Evolutionary conservation across 345 rosid species (phyloP).

Genomic region (Pistacia atlantica): DNA sequence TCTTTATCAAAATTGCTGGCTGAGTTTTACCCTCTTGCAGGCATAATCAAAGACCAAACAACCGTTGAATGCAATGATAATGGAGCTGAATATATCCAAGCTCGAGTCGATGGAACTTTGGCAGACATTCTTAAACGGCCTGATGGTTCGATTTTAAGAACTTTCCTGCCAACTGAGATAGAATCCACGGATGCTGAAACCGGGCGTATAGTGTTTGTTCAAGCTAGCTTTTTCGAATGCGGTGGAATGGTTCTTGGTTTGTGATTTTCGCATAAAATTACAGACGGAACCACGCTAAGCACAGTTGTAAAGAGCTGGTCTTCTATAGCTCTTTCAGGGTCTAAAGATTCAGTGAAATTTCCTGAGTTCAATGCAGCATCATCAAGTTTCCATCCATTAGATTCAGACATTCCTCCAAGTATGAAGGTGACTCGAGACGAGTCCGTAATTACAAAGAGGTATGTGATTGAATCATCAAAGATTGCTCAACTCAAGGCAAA

Average conservation of each 20-base stretch:
- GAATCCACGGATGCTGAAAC: conserved; percentile 7
- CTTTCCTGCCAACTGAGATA: conserved; percentile 21
- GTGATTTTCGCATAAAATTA: conserved; percentile 24
- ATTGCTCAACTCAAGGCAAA: conserved; percentile 18
- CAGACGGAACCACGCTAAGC: conserved; percentile 20
- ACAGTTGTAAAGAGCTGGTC: conserved; percentile 28
- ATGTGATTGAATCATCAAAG: conserved; percentile 20
- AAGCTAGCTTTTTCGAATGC: conserved; percentile 31
- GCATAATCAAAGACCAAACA: not conserved
- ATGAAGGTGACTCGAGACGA: not conserved
- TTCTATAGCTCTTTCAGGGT: not conserved
- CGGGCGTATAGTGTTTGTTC: conserved; percentile 11
- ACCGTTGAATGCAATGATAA: conserved; percentile 18
- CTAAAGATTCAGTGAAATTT: not conserved
- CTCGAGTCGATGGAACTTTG: conserved; percentile 10
- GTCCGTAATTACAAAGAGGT: conserved; percentile 7
- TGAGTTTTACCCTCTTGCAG: conserved; percentile 21
- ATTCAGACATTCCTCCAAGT: not conserved
- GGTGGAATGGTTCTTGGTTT: conserved; percentile 29
- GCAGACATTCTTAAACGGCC: conserved; percentile 21
- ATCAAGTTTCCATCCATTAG: conserved; percentile 2
- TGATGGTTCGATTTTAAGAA: conserved; percentile 10
- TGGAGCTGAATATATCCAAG: conserved; percentile 27
- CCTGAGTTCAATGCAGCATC: not conserved
- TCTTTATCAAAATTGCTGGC: conserved; percentile 26